Conservation (phyloP, 202 grass and related monocot species). For the Thinopyrum obtusiflorum region DNA sequence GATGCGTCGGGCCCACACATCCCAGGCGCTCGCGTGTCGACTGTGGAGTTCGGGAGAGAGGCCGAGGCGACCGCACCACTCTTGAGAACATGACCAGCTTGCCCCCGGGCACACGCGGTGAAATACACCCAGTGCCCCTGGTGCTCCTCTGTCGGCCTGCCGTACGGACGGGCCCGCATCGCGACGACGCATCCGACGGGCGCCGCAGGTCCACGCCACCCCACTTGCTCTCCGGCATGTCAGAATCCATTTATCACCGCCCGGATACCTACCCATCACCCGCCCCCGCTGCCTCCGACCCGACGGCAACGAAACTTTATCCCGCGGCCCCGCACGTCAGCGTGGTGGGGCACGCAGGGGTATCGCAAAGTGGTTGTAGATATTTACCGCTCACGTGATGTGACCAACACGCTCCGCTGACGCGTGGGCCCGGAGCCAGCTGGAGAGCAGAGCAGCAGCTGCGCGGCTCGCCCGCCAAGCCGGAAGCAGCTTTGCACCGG, state of each 20-base stretch:
- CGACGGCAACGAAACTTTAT: not conserved
- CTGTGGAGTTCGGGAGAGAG: no score
- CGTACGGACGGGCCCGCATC: not conserved
- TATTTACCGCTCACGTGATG: not conserved
- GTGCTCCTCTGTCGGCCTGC: not conserved
- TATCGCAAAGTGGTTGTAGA: not conserved
- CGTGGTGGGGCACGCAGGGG: not conserved
- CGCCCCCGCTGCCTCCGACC: not conserved
- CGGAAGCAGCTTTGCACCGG: not conserved
- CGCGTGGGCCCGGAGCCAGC: not conserved
- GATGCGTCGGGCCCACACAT: not conserved
- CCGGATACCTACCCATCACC: not conserved
- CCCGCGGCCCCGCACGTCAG: not conserved
- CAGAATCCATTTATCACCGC: constrained; percentile 5
- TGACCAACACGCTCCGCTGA: not conserved
- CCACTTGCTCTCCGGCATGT: not conserved
- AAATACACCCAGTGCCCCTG: not conserved
- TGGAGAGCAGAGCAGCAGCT: not conserved
- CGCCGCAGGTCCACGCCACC: not conserved
- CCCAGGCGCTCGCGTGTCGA: not conserved
- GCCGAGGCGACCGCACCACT: not conserved
- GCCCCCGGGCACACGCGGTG: not conserved
- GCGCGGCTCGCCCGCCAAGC: not conserved
- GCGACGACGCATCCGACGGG: constrained; percentile 8
- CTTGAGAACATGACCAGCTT: not conserved